Evolutionary conservation across 371 early-diverging fungal genomes (phyloP).

Genomic region (Massospora cicadina): DNA sequence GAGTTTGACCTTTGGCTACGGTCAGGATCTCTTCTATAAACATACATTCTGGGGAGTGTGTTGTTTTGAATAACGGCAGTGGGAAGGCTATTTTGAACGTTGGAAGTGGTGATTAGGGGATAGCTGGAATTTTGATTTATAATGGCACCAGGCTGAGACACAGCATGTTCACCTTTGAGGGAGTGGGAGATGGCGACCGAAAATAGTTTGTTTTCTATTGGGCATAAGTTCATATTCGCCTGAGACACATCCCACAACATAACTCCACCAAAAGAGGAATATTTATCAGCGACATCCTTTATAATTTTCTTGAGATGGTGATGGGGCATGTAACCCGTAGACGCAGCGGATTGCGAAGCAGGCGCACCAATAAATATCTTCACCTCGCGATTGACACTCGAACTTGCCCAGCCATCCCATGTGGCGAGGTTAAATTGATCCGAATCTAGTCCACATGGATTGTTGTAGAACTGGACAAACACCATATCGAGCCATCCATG

Average conservation of each 20-base stretch:
- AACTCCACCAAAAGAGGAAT: constrained; percentile 37
- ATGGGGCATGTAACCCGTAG: constrained; percentile 29
- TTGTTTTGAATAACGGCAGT: too few species aligned
- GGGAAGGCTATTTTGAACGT: too few species aligned
- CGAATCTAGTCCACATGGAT: constrained; percentile 28
- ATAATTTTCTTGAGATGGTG: constrained; percentile 22
- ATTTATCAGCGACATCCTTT: constrained; percentile 15
- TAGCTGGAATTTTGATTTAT: too few species aligned
- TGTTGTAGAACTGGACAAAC: constrained; percentile 57
- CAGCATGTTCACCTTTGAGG: constrained; percentile 4
- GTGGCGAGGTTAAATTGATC: constrained; percentile 33
- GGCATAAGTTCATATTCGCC: constrained; percentile 12
- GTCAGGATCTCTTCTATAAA: too few species aligned
- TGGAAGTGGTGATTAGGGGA: too few species aligned
- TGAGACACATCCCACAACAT: constrained; percentile 43
- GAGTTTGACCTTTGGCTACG: too few species aligned
- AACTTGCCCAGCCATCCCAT: constrained; percentile 37
- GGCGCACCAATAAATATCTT: constrained; percentile 40
- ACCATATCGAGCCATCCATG: constrained; percentile 22
- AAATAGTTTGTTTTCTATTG: not conserved
- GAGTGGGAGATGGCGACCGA: constrained; percentile 6
- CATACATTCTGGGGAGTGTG: too few species aligned
- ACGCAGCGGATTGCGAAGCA: constrained; percentile 32
- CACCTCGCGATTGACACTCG: constrained; percentile 33
- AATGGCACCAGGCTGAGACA: constrained; percentile 2